Conservation (phyloP, 768 basidiomycete genomes). For the Collybiopsis luxurians region DNA sequence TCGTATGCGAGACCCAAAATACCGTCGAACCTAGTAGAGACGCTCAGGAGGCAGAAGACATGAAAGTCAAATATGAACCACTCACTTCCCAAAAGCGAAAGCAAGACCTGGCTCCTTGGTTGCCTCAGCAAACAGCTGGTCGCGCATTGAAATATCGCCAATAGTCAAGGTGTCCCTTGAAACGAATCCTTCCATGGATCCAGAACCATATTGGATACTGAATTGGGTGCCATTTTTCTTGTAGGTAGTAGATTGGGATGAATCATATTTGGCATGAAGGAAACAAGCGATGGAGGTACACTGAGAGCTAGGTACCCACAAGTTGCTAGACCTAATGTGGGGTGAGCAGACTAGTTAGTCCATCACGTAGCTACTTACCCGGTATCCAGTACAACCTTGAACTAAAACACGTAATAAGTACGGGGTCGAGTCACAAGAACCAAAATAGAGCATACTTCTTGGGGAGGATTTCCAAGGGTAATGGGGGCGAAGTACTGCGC, state of each 20-base stretch:
- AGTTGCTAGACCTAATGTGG: constrained; percentile 70
- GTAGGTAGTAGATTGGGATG: constrained; percentile 74
- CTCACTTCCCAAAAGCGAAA: constrained; percentile 94
- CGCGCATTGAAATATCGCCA: constrained; percentile 73
- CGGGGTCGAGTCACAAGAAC: neutral
- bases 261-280: constrained; percentile 92
- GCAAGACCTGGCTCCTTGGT: constrained; percentile 95
- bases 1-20: constrained; percentile 94
- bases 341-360: constrained; percentile 4
- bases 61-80: constrained; percentile 7
- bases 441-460: constrained; percentile 47
- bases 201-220: constrained; percentile 91
- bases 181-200: constrained; percentile 95
- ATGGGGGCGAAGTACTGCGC: constrained; percentile 97
- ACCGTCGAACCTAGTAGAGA: constrained; percentile 78
- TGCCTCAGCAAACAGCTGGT: constrained; percentile 92
- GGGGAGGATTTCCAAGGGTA: constrained; percentile 77
- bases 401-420: constrained; percentile 37
- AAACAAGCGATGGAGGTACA: constrained; percentile 93
- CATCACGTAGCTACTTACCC: constrained; percentile 41
- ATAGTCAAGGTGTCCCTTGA: constrained; percentile 80
- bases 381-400: constrained; percentile 95
- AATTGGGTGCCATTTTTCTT: constrained; percentile 88
- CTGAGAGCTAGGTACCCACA: constrained; percentile 84
- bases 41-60: neutral